Percentiles rank a stretch among this genome's conserved stretches.
phyloP scores from a whole-genome alignment of 2,329 filamentous ascomycete species.

The Ophiostoma tasmaniense region DNA sequence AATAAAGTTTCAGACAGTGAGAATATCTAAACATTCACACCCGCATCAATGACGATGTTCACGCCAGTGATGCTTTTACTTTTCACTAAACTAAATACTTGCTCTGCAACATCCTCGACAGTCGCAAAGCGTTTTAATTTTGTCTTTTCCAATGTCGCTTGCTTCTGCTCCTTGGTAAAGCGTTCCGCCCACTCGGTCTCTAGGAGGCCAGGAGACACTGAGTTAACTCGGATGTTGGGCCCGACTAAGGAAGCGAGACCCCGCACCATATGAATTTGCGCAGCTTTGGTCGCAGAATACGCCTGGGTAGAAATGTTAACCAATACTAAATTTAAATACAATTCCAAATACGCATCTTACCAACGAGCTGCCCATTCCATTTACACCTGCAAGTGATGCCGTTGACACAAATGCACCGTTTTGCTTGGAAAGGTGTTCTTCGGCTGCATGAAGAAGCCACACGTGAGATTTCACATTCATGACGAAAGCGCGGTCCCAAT shows the following conservation, averaged over 20 bases:
- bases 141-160: slow-evolving; percentile 43
- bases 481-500: slow-evolving; percentile 52
- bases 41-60: slow-evolving; percentile 19
- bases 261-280: slow-evolving; percentile 53
- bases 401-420: slow-evolving; percentile 57
- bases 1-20: too few relatives aligned
- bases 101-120: slow-evolving; percentile 32
- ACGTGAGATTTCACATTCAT: slow-evolving; percentile 57
- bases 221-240: slow-evolving; percentile 51
- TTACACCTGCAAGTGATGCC: slow-evolving; percentile 55
- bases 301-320: slow-evolving; percentile 36
- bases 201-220: slow-evolving; percentile 46
- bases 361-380: slow-evolving; percentile 52
- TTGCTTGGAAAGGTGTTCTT: slow-evolving; percentile 43
- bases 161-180: slow-evolving; percentile 49
- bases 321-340: neutral
- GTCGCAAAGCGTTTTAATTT: slow-evolving; percentile 51
- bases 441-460: slow-evolving; percentile 49
- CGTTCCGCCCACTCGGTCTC: slow-evolving; percentile 55
- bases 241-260: slow-evolving; percentile 44
- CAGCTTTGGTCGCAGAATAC: slow-evolving; percentile 70
- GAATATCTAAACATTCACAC: slow-evolving; percentile 1
- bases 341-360: slow-evolving; percentile 23
- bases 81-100: slow-evolving; percentile 15
- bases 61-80: slow-evolving; percentile 18